Evolutionary conservation across 352 stramenopile genomes (phyloP).

Genomic region (Phytophthora tentaculata): DNA sequence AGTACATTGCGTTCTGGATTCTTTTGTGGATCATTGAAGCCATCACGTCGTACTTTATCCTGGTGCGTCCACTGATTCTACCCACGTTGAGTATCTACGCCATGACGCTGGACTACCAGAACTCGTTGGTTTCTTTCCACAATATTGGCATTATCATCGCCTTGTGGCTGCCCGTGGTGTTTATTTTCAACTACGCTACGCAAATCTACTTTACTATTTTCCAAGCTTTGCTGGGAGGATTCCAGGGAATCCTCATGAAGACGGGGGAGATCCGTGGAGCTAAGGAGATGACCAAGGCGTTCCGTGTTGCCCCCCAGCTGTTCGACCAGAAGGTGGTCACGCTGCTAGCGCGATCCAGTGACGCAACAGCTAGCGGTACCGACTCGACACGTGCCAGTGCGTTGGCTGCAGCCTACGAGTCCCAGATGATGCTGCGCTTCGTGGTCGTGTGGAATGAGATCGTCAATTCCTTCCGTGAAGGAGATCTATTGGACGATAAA

Average conservation of each 20-base stretch:
- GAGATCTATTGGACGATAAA: slow-evolving; percentile 79
- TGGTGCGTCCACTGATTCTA: slow-evolving; percentile 69
- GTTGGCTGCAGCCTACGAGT: slow-evolving; percentile 66
- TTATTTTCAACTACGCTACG: slow-evolving; percentile 83
- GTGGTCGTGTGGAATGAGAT: slow-evolving; percentile 87
- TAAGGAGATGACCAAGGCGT: slow-evolving; percentile 80
- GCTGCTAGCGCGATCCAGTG: slow-evolving; percentile 56
- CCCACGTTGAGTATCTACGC: slow-evolving; percentile 76
- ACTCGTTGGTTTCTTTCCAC: slow-evolving; percentile 73
- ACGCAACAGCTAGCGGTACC: slow-evolving; percentile 51
- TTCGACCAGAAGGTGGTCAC: slow-evolving; percentile 86
- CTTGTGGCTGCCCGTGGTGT: slow-evolving; percentile 69
- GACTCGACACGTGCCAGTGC: slow-evolving; percentile 55
- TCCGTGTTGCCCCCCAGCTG: slow-evolving; percentile 74
- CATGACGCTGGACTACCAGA: slow-evolving; percentile 74
- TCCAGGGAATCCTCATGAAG: slow-evolving; percentile 79
- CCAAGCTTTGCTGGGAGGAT: slow-evolving; percentile 64
- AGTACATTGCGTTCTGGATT: slow-evolving; percentile 75
- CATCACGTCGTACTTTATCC: slow-evolving; percentile 69
- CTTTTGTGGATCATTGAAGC: slow-evolving; percentile 63
- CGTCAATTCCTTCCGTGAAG: slow-evolving; percentile 81
- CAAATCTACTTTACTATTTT: slow-evolving; percentile 88
- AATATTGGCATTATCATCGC: slow-evolving; percentile 75
- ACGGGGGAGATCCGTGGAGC: slow-evolving; percentile 72
- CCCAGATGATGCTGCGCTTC: slow-evolving; percentile 84